Conservation (phyloP, 163 green algal genomes). For the Volvox carteri region DNA sequence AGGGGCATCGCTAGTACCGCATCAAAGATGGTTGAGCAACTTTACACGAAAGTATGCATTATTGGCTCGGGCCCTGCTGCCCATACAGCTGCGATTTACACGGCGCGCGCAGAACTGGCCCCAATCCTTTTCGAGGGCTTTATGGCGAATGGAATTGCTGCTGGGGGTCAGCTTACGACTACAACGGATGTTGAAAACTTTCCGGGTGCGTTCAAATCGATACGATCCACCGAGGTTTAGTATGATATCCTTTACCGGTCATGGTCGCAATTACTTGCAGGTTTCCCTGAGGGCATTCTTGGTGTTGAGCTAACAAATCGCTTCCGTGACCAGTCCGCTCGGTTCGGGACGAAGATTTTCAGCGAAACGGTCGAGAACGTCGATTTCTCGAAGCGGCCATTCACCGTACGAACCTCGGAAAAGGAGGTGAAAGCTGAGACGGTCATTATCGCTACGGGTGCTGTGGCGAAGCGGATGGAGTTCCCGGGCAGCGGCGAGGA, state of each 20-base stretch:
- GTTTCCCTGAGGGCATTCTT: constrained; percentile 90
- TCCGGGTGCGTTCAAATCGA: constrained; percentile 46
- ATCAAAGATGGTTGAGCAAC: constrained; percentile 37
- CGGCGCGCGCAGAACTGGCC: constrained; percentile 88
- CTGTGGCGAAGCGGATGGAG: constrained; percentile 74
- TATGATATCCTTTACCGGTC: neutral
- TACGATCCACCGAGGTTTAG: neutral
- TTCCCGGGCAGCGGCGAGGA: constrained; percentile 88
- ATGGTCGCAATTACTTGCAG: constrained; percentile 61
- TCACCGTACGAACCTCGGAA: constrained; percentile 72
- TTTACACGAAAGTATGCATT: constrained; percentile 71
- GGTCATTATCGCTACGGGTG: constrained; percentile 85
- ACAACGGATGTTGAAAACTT: constrained; percentile 87
- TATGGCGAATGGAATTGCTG: constrained; percentile 90
- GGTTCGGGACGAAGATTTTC: constrained; percentile 89
- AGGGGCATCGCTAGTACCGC: neutral
- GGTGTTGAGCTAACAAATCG: constrained; percentile 86
- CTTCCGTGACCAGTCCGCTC: constrained; percentile 85
- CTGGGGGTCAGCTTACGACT: constrained; percentile 95
- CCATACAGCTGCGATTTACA: constrained; percentile 92
- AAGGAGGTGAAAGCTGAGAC: constrained; percentile 73
- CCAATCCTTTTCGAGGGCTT: constrained; percentile 93
- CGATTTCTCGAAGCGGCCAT: constrained; percentile 84
- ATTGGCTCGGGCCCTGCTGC: constrained; percentile 87
- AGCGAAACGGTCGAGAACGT: constrained; percentile 86